Evolutionary conservation across 2,329 filamentous ascomycete genomes (phyloP).

Genomic region (Neocucurbitaria cava): DNA sequence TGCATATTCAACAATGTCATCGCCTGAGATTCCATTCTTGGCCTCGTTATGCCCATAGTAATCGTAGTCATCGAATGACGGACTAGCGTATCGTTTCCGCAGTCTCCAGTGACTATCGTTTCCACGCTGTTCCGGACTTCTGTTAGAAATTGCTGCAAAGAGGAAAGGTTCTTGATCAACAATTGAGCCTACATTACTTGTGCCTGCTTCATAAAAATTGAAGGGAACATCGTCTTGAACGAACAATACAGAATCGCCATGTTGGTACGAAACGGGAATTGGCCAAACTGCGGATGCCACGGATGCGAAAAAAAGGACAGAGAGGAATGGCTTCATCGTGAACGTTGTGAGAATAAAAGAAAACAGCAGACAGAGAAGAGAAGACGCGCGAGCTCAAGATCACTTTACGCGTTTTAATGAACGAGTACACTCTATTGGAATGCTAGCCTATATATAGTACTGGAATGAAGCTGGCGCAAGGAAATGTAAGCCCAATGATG

Average conservation of each 20-base stretch:
- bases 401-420: not conserved
- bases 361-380: not conserved
- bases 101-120: constrained; percentile 9
- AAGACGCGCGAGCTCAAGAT: not conserved
- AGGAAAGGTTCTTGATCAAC: constrained; percentile 18
- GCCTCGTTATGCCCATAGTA: not conserved
- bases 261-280: constrained; percentile 45
- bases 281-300: constrained; percentile 53
- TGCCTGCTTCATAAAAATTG: constrained; percentile 42
- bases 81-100: constrained; percentile 13
- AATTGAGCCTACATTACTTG: constrained; percentile 38
- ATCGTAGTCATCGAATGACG: constrained; percentile 4
- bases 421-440: not conserved
- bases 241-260: constrained; percentile 51
- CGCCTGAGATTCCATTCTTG: constrained; percentile 51
- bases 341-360: not conserved
- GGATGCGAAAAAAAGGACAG: constrained; percentile 25
- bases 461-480: constrained; percentile 21
- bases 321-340: constrained; percentile 33
- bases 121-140: constrained; percentile 11
- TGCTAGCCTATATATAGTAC: not conserved
- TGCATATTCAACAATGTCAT: constrained; percentile 56
- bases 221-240: constrained; percentile 49
- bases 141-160: constrained; percentile 30
- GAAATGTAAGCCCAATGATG: constrained; percentile 7